Base-by-base conservation (phyloP, 2,329 filamentous ascomycete species). In the Elsinoe ampelina region DNA sequence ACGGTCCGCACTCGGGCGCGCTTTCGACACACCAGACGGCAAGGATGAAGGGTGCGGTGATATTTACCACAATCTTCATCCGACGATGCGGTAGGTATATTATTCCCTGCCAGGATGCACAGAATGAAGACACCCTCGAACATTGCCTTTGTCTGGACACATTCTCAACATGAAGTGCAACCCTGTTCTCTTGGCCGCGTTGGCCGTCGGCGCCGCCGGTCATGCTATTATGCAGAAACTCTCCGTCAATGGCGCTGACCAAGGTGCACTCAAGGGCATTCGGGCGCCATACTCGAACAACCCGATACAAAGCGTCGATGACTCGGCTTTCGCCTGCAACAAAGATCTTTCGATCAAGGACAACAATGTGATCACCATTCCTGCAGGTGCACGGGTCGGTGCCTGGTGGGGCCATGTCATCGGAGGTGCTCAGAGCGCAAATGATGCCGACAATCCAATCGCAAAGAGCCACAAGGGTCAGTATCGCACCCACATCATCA, bases 141-240 rank as follows among this genome's bases (percentile, higher is more conserved):
- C 26, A 30, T 30, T 30, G 26, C 26, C 4, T 30, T 7, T 8
- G 26, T 30, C 26, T 30, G 26, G 26, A 30, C 7, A 8, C 26
- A 8, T 30, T 30, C 7, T 5, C 26, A 30, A 30, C 26, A 39
- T 39, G 36, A 39, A 39, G 36, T 17, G 13, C 36, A 39, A n/a
- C 15, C 36, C 15, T 13, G 36, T 17, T 13, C 36, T 39, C 36
- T n/a, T 17, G 36, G 36, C 13, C 13, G 36, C 36, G 13, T 17
- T 39, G 36, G 36, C 36, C 10, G 15, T 39, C 15, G 36, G 36
- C 15, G 36, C 36, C 4, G 13, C 36, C 12, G 36, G 36, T 39
- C 78, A 80, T 60, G 75, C 78, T 39, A 76, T 72, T 26, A 80
- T 78, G 68, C 77, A 80, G 61, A 66, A 77, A 11, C 66, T 79